These are phyloP conservation scores for Monoraphidium neglectum DNA, from an alignment of 139 green algal genomes.

Conservation along the genomic window DNA sequence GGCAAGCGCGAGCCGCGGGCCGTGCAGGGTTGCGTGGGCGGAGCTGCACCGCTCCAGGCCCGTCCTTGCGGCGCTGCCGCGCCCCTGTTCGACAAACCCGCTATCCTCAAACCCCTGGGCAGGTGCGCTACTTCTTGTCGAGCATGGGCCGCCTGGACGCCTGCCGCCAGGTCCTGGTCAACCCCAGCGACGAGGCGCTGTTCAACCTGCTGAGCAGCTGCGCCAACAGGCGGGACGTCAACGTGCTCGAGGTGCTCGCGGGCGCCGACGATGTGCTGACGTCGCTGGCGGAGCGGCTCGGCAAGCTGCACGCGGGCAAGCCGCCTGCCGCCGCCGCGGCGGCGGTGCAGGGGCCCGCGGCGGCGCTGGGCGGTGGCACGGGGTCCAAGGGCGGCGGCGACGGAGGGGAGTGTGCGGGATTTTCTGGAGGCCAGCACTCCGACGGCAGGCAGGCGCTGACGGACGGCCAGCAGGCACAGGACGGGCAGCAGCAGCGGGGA, in stretches of 20 bases:
- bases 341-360: background rate
- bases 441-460: too few relatives aligned
- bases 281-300: conserved; percentile 1
- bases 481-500: too few relatives aligned
- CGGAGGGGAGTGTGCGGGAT: too few relatives aligned
- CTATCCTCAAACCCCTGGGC: background rate
- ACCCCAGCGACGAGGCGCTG: conserved; percentile 77
- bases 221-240: conserved; percentile 61
- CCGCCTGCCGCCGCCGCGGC: conserved; percentile 22
- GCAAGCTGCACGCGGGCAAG: background rate
- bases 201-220: conserved; percentile 83
- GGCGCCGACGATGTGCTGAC: background rate
- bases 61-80: background rate
- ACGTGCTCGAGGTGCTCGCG: conserved; percentile 1
- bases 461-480: too few relatives aligned
- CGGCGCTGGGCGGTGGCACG: background rate
- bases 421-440: too few relatives aligned
- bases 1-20: background rate
- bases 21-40: background rate
- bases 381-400: too few relatives aligned
- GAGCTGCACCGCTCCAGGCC: background rate
- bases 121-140: conserved; percentile 15
- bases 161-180: conserved; percentile 64
- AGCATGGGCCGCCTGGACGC: background rate
- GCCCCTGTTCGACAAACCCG: background rate